These are phyloP conservation scores for Psilocybe azurescens DNA, from an alignment of 768 basidiomycete species.

Conservation along the genomic window DNA sequence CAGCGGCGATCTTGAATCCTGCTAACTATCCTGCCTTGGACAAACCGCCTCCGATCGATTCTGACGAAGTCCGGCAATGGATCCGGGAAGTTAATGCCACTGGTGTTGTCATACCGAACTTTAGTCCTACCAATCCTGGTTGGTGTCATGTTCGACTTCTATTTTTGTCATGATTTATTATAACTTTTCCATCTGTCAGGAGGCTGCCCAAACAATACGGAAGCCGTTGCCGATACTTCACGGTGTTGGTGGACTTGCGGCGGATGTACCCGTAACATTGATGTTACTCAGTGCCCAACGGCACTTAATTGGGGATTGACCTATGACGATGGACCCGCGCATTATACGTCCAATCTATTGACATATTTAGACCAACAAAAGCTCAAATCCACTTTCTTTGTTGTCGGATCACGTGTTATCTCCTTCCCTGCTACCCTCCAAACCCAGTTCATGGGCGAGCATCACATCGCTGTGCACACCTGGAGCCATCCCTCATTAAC, in stretches of 20 bases:
- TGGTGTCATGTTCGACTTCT: slow-evolving; percentile 18
- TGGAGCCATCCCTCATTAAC: slow-evolving; percentile 80
- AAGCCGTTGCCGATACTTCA: slow-evolving; percentile 53
- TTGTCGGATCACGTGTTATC: slow-evolving; percentile 81
- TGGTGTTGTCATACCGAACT: slow-evolving; percentile 62
- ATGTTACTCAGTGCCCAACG: slow-evolving; percentile 78
- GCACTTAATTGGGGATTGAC: slow-evolving; percentile 61
- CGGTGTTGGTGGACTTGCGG: slow-evolving; percentile 87
- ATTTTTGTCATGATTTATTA: slow-evolving; percentile 9
- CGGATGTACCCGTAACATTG: slow-evolving; percentile 69
- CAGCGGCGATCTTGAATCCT: slow-evolving; percentile 50
- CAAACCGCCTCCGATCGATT: slow-evolving; percentile 60
- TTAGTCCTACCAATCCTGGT: slow-evolving; percentile 49
- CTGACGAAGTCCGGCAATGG: slow-evolving; percentile 72
- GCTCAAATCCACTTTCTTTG: slow-evolving; percentile 86
- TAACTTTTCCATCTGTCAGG: slow-evolving; percentile 33
- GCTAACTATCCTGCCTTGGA: slow-evolving; percentile 74
- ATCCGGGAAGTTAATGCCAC: slow-evolving; percentile 61
- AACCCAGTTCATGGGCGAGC: slow-evolving; percentile 74
- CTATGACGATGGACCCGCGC: slow-evolving; percentile 83
- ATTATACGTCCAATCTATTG: slow-evolving; percentile 76
- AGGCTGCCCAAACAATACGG: slow-evolving; percentile 65
- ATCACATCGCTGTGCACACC: slow-evolving; percentile 76
- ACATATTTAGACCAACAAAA: slow-evolving; percentile 65
- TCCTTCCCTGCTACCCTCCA: slow-evolving; percentile 74